Base-by-base conservation (phyloP, 371 early-diverging fungal species). In the Rhizopus microsporus region DNA sequence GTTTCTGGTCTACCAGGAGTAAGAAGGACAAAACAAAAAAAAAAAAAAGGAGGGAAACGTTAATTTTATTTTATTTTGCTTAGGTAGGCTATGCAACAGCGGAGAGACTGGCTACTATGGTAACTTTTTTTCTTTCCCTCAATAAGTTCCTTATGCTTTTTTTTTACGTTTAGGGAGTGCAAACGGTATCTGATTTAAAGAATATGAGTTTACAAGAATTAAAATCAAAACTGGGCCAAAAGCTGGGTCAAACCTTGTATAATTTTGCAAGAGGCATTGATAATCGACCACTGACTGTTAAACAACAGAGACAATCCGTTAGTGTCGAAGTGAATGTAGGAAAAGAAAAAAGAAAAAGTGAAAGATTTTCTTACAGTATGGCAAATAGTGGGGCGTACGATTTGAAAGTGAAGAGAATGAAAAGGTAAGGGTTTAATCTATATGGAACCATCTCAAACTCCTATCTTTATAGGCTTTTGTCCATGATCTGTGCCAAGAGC, bases 351-450 rank as follows among this genome's bases (percentile, higher is more conserved):
- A 46, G 8, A 46, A 46, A 46, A 46, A 46, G 29, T 7, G 12
- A 45, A 29, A 4, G 29, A 3, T 15, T 51, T 13, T 7, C 23
- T 23, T 23, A 23, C 23, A 23, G 2, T 23, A 23, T 23, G 13
- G 45, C 29, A 37, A 55, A n/a, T 54, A 79, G 65, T 95, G 95
- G 94, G 96, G 93, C 2, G 81, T 95, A 0, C 82, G 96, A 13
- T 92, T 95, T 69, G 86, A 89, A 51, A 84, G 63, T 12, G 67
- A 81, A 33, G 66, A 69, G 0, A 86, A 94, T 54, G 83, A 85
- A 5, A 74, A 85, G 42, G 73, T 86, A 58, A 51, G 30, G 6
- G 39, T 37, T 16, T 13, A 31, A 3, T 35, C 17, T 35, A 34
- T 3, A 12, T 51, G n/a, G 31, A 49, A 29, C 9, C 29, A 29